A percentile compares a stretch with the other conserved stretches of the same genome.
phyloP scores from a whole-genome alignment of 371 early-diverging fungal genomes.

The Mortierella sp. region DNA sequence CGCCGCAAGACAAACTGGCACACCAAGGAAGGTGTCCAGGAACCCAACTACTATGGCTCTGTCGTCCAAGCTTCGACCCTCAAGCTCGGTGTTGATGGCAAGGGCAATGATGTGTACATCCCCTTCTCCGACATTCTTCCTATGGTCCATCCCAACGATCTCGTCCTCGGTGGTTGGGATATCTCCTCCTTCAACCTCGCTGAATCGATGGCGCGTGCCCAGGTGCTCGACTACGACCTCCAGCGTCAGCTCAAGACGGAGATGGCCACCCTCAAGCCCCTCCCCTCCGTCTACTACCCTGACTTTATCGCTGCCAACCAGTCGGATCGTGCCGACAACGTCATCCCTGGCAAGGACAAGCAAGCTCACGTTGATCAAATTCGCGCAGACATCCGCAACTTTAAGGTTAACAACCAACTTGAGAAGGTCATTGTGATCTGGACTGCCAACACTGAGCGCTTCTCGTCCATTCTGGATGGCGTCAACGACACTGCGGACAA shows the following conservation, averaged over 20 bases:
- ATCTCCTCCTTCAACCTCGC: constrained; percentile 87
- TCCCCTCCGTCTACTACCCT: constrained; percentile 96
- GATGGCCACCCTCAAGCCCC: constrained; percentile 81
- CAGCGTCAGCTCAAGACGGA: constrained; percentile 90
- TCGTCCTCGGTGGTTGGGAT: constrained; percentile 98
- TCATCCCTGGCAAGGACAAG: constrained; percentile 84
- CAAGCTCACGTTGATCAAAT: constrained; percentile 89
- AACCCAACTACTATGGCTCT: constrained; percentile 96
- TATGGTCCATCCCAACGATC: constrained; percentile 94
- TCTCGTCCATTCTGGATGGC: constrained; percentile 80
- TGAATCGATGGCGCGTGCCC: constrained; percentile 91
- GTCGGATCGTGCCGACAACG: constrained; percentile 93
- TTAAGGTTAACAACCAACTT: constrained; percentile 85
- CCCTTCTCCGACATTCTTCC: constrained; percentile 93
- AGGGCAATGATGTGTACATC: constrained; percentile 87
- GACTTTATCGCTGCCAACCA: constrained; percentile 98
- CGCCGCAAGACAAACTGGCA: constrained; percentile 86
- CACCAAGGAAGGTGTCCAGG: constrained; percentile 91
- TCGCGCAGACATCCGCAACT: constrained; percentile 92
- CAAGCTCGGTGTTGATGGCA: constrained; percentile 86
- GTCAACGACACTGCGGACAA: constrained; percentile 96
- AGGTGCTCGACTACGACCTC: constrained; percentile 94
- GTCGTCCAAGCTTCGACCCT: constrained; percentile 95
- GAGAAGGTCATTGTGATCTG: constrained; percentile 96
- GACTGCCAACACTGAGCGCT: constrained; percentile 99